A percentile compares a stretch with the other conserved stretches of the same genome.
Evolutionary conservation across 2,329 filamentous ascomycete species (phyloP).

Genomic region (Ceratocystis albifundus): DNA sequence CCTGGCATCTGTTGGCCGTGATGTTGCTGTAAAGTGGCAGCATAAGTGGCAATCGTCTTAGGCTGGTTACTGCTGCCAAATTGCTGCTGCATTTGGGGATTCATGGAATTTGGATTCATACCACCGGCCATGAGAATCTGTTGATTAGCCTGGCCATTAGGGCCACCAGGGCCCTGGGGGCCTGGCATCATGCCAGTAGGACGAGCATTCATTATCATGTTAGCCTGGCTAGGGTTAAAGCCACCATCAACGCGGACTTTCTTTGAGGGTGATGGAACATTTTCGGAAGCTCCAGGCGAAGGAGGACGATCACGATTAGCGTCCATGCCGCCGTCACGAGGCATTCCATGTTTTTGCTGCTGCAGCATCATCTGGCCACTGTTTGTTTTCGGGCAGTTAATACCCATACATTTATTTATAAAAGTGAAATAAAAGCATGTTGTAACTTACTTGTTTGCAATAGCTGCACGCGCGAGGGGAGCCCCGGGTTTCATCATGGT

Average conservation of each 20-base stretch:
- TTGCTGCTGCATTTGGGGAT: conserved; percentile 63
- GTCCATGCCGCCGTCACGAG: conserved; percentile 77
- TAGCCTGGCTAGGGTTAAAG: conserved; percentile 59
- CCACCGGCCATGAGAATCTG: conserved; percentile 56
- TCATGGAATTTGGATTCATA: conserved; percentile 64
- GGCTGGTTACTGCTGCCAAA: conserved; percentile 53
- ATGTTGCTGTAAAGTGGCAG: conserved; percentile 71
- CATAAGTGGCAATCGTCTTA: conserved; percentile 81
- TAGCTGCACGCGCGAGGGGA: conserved; percentile 59
- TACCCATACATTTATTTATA: background rate
- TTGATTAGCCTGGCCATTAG: conserved; percentile 41
- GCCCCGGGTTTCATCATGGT: conserved; percentile 47
- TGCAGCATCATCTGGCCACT: conserved; percentile 22
- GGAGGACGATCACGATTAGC: conserved; percentile 68
- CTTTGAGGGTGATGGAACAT: conserved; percentile 86
- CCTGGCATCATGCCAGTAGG: conserved; percentile 59
- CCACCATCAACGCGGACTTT: conserved; percentile 62
- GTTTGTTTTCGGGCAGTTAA: background rate
- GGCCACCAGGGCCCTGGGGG: conserved; percentile 50
- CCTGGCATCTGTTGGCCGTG: conserved; percentile 70
- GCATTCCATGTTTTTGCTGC: conserved; percentile 62
- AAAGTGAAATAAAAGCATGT: background rate
- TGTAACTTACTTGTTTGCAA: conserved; percentile 50
- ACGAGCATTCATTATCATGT: conserved; percentile 64
- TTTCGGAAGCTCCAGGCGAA: conserved; percentile 73